phyloP scores from a whole-genome alignment of 306 rosid genomes.

The Lablab purpureus region DNA sequence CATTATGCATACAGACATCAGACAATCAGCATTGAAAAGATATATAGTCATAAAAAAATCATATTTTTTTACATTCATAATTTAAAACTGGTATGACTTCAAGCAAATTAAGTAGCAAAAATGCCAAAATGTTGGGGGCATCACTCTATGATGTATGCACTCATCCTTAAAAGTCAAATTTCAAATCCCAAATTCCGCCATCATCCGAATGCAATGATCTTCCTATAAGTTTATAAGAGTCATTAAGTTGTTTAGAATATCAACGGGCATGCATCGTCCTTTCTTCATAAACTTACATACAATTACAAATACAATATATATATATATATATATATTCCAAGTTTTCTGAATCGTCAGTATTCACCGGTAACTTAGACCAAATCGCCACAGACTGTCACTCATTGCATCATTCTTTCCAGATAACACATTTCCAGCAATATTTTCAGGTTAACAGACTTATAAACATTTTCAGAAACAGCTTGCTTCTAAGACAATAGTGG shows the following conservation, averaged over 20 bases:
- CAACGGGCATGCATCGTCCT: neutral
- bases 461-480: neutral
- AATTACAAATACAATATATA: neutral
- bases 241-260: neutral
- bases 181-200: constrained; percentile 9
- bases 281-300: constrained; percentile 14
- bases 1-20: constrained; percentile 21
- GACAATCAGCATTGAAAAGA: constrained; percentile 28
- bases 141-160: constrained; percentile 14
- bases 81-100: constrained; percentile 10
- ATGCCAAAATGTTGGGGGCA: constrained; percentile 9
- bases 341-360: neutral
- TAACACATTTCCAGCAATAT: neutral
- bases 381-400: neutral
- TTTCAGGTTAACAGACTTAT: constrained; percentile 37
- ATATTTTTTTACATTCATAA: constrained; percentile 10
- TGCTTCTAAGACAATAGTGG: neutral
- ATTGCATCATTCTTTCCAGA: constrained; percentile 8
- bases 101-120: constrained; percentile 29
- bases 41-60: constrained; percentile 2
- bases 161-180: constrained; percentile 27
- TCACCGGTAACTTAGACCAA: constrained; percentile 26
- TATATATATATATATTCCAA: constrained; percentile 9
- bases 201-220: neutral
- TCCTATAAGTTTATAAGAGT: neutral